A percentile compares a stretch with the other conserved stretches of the same genome.
Evolutionary conservation across 371 early-diverging fungal species (phyloP).

Genomic region (Haplosporangium sp.): DNA sequence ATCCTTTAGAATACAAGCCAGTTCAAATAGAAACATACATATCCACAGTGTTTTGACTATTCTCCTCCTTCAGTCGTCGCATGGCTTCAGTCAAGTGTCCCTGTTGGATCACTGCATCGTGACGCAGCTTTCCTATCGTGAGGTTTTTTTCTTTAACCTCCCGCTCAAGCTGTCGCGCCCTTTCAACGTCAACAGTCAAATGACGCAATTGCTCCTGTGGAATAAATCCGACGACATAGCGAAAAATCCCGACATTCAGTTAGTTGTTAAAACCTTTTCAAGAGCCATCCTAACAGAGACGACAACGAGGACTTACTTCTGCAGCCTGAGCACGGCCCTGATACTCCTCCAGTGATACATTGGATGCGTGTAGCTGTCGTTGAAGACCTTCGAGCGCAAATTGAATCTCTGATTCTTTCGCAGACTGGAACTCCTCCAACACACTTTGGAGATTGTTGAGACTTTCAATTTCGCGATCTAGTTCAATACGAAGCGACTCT

Average conservation of each 20-base stretch:
- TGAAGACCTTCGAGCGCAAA: conserved; percentile 79
- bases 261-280: conserved; percentile 1
- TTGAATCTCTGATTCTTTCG: conserved; percentile 82
- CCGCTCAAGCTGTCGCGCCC: conserved; percentile 72
- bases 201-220: conserved; percentile 64
- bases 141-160: conserved; percentile 81
- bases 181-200: conserved; percentile 64
- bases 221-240: background rate
- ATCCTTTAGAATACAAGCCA: no score
- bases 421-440: conserved; percentile 88
- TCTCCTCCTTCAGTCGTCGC: conserved; percentile 82
- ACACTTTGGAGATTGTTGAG: conserved; percentile 86
- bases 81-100: conserved; percentile 88
- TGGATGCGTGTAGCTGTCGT: conserved; percentile 64
- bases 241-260: background rate
- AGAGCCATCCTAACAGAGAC: no score
- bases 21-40: conserved; percentile 41
- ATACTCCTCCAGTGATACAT: conserved; percentile 67
- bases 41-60: conserved; percentile 84
- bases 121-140: conserved; percentile 82
- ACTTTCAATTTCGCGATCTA: conserved; percentile 71
- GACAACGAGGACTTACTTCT: conserved; percentile 57
- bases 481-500: conserved; percentile 66
- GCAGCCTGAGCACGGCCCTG: conserved; percentile 68
- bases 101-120: conserved; percentile 86